Percentiles rank a stretch among this genome's conserved stretches.
Conservation (phyloP, 805 yeast species). For the Candida ortonii region DNA sequence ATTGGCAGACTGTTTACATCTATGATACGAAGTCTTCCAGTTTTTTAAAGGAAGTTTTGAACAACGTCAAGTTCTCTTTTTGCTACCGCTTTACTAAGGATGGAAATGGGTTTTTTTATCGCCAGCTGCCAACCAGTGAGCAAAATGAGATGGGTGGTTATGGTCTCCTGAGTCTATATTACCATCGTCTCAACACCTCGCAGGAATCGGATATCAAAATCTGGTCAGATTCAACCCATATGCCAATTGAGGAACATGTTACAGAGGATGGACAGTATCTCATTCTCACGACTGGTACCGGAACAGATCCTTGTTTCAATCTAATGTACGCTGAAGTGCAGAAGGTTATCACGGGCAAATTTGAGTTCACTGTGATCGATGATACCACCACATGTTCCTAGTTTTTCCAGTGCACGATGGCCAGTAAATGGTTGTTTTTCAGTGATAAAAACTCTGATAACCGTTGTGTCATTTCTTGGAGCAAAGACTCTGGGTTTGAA, state of each 20-base stretch:
- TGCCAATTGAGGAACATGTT: conserved; percentile 9
- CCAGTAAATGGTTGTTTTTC: conserved; percentile 6
- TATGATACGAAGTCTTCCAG: conserved; percentile 4
- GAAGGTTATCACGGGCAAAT: not conserved
- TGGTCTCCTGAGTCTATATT: conserved; percentile 4
- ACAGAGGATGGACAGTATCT: conserved; percentile 7
- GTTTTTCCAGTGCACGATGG: conserved; percentile 2
- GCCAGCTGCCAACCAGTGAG: conserved; percentile 3
- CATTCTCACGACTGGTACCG: conserved; percentile 2
- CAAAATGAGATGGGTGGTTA: conserved; percentile 1
- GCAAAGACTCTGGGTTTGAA: conserved; percentile 2
- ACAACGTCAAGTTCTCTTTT: conserved; percentile 7
- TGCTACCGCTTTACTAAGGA: conserved; percentile 6
- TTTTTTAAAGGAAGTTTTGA: conserved; percentile 4
- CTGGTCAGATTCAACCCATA: not conserved
- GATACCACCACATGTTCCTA: conserved; percentile 4
- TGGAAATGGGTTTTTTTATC: conserved; percentile 9
- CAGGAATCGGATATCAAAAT: conserved; percentile 4
- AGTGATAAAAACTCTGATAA: conserved; percentile 3
- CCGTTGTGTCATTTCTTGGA: conserved; percentile 6
- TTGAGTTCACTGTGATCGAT: conserved; percentile 2
- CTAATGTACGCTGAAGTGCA: conserved; percentile 5
- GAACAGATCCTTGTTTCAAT: conserved; percentile 6
- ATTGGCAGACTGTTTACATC: conserved; percentile 9
- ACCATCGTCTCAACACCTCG: conserved; percentile 3